Evolutionary conservation across 805 yeast species (phyloP).

Genomic region (Saccharomycopsis amapae): DNA sequence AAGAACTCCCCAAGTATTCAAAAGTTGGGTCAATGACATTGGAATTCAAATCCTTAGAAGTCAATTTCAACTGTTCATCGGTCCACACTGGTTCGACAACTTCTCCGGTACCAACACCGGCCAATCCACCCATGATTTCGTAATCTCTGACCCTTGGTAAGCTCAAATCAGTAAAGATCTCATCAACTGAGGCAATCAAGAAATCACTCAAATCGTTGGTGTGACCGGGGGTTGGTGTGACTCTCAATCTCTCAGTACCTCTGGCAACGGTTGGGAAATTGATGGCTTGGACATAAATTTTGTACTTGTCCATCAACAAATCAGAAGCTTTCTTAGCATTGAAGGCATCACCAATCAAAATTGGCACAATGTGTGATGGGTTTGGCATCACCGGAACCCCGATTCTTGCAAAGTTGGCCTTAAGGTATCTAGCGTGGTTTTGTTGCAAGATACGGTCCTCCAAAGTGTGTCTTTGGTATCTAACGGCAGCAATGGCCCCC

Average conservation of each 20-base stretch:
- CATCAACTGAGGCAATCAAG: constrained; percentile 71
- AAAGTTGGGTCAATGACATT: constrained; percentile 61
- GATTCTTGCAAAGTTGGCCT: constrained; percentile 52
- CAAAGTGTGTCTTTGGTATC: constrained; percentile 72
- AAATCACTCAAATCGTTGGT: constrained; percentile 66
- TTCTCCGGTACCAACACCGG: constrained; percentile 68
- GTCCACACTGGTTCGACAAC: constrained; percentile 78
- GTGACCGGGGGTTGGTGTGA: constrained; percentile 99
- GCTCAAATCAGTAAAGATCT: constrained; percentile 66
- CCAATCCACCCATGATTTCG: constrained; percentile 76
- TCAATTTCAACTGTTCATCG: constrained; percentile 60
- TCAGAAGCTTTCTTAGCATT: constrained; percentile 91
- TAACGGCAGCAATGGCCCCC: constrained; percentile 82
- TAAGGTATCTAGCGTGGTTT: constrained; percentile 76
- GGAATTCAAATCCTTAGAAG: constrained; percentile 55
- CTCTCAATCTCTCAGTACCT: constrained; percentile 92
- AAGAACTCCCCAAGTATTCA: constrained; percentile 59
- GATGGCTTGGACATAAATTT: constrained; percentile 94
- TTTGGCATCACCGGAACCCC: constrained; percentile 96
- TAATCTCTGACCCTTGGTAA: constrained; percentile 74
- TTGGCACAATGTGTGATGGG: constrained; percentile 95
- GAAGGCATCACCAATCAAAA: constrained; percentile 89
- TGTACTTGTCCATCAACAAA: constrained; percentile 70
- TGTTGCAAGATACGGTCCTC: constrained; percentile 81
- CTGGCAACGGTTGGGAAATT: constrained; percentile 96